Evolutionary conservation across 1,284 basidiomycete genomes (phyloP).

Genomic region (Pseudozyma hubeiensis): DNA sequence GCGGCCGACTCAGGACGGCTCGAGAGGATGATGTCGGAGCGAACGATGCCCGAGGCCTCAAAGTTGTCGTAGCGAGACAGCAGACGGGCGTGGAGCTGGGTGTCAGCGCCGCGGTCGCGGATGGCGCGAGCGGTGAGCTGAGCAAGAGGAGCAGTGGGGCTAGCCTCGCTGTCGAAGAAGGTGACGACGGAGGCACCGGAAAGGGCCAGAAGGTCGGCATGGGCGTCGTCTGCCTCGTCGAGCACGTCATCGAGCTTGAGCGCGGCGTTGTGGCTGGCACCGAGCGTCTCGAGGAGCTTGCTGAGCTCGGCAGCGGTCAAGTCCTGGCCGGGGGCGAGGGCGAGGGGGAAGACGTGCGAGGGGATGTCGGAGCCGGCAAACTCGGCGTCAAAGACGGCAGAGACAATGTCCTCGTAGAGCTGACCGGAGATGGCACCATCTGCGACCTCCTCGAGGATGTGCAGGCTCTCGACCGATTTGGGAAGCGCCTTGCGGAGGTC

Average conservation of each 20-base stretch:
- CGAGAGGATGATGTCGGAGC: slow-evolving; percentile 61
- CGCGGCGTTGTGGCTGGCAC: slow-evolving; percentile 26
- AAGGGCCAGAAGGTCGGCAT: slow-evolving; percentile 53
- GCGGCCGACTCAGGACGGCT: slow-evolving; percentile 48
- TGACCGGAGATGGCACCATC: slow-evolving; percentile 44
- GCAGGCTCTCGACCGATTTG: slow-evolving; percentile 55
- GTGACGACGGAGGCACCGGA: slow-evolving; percentile 56
- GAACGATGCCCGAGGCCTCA: slow-evolving; percentile 59
- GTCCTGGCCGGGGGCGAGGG: slow-evolving; percentile 52
- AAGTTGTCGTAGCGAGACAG: slow-evolving; percentile 67
- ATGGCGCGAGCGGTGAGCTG: slow-evolving; percentile 57
- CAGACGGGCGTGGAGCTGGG: slow-evolving; percentile 56
- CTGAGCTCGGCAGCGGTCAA: slow-evolving; percentile 51
- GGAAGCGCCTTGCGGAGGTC: slow-evolving; percentile 60
- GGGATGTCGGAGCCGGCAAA: slow-evolving; percentile 40
- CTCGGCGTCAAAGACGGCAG: slow-evolving; percentile 45
- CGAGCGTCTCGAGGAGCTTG: slow-evolving; percentile 51
- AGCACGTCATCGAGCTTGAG: slow-evolving; percentile 48
- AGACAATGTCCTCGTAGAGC: slow-evolving; percentile 61
- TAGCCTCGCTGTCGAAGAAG: slow-evolving; percentile 64
- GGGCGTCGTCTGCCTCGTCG: slow-evolving; percentile 40
- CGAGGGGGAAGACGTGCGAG: slow-evolving; percentile 50
- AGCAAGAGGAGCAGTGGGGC: slow-evolving; percentile 55
- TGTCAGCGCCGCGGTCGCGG: slow-evolving; percentile 47
- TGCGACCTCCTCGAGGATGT: slow-evolving; percentile 64